Base-by-base conservation (phyloP, 2,329 filamentous ascomycete species). In the Exserohilum rostratum region DNA sequence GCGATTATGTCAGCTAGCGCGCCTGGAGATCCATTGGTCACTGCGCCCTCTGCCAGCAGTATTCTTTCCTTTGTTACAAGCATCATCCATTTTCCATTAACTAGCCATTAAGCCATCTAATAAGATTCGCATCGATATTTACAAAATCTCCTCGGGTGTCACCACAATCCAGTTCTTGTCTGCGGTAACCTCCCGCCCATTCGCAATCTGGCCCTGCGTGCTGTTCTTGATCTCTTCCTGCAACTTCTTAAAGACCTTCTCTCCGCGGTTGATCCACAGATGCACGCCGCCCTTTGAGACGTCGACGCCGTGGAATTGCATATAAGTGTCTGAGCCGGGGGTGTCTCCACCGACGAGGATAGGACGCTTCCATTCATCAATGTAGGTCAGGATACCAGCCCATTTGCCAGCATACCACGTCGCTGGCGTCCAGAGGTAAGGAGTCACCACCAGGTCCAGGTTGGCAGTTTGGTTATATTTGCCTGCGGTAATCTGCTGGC, bases 121-220 rank as follows among this genome's bases (percentile, higher is more conserved):
- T 12, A 13, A 44, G 10, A 12, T 33, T 34, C 35, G 22, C 6
- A 33, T 12, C 9, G 3, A 5, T 30, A 13, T 25, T 42, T 57
- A 71, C 50, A 65, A 46, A n/a, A 71, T 71, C 29, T 71, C 67
- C 31, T 56, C 57, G 4, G 67, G 65, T 52, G 59, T 64, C 15
- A 71, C 68, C 39, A 69, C 52, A 13, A 71, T 60, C 68, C 68
- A 71, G 33, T 69, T 69, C 50, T 68, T 70, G 25, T 71, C 67
- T 5, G 68, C 67, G 1, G 65, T 68, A 17, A 70, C 62, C 42
- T 67, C 64, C 42, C 66, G 57, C 17, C 61, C 61, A 45, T 71
- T 68, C n/a, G 60, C 62, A 46, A 50, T 65, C 47, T 71, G 67
- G 15, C 47, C 66, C 20, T 60, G 52, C 1, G 60, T 62, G 51